Evolutionary conservation across 257 asterid genomes (phyloP).

Genomic region (Solanum gracilifrons): DNA sequence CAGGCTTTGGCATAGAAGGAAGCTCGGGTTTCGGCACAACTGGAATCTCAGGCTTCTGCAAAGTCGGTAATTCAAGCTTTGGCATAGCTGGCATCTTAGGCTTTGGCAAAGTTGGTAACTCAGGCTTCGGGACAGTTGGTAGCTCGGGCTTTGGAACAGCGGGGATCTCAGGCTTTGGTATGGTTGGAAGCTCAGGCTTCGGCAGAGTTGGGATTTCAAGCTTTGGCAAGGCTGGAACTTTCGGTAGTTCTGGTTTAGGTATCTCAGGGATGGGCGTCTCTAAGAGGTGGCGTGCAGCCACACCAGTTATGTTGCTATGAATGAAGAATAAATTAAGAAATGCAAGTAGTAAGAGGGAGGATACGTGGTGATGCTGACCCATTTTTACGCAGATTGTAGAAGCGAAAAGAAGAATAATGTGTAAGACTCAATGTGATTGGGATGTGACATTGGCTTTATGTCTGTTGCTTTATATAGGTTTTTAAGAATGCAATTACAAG

Average conservation of each 20-base stretch:
- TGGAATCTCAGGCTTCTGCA: neutral
- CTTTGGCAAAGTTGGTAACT: neutral
- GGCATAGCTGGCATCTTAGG: neutral
- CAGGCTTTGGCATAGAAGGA: neutral
- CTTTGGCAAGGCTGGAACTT: neutral
- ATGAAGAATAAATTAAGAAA: neutral
- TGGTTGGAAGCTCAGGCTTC: constrained; percentile 8
- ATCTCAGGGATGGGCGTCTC: neutral
- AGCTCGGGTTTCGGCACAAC: neutral
- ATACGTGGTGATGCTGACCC: neutral
- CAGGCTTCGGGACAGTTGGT: neutral
- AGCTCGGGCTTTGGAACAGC: neutral
- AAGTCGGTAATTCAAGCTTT: constrained; percentile 2
- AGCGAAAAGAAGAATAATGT: neutral
- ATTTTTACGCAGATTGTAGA: neutral
- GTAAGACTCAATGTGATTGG: neutral
- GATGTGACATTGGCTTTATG: neutral
- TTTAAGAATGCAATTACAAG: constrained; percentile 9
- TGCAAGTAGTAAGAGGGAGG: neutral
- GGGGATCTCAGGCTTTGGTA: constrained; percentile 19
- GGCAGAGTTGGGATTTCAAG: neutral
- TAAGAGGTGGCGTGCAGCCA: constrained; percentile 14
- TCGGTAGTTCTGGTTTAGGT: neutral
- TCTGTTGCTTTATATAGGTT: constrained; percentile 2
- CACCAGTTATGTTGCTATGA: neutral